These are phyloP conservation scores for Ustulina deusta DNA, from an alignment of 2,329 filamentous ascomycete species.

Conservation along the genomic window DNA sequence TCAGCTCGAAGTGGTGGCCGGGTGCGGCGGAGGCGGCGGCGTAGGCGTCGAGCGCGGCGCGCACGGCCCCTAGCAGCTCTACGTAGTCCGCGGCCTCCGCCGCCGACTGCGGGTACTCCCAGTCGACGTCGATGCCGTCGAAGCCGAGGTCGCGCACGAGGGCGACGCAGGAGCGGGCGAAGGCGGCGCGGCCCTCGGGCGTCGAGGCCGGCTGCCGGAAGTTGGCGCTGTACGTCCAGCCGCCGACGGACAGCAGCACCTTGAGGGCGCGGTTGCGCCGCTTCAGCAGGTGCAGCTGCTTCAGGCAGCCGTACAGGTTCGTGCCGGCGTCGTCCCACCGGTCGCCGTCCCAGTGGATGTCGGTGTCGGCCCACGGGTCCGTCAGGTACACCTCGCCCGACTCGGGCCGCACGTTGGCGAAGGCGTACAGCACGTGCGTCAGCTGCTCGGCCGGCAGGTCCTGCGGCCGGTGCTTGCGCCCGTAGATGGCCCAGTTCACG, in stretches of 20 bases:
- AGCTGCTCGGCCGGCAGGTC: constrained; percentile 83
- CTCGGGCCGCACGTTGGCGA: constrained; percentile 85
- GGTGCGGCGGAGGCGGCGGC: constrained; percentile 42
- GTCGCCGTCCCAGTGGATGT: constrained; percentile 79
- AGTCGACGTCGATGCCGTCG: constrained; percentile 76
- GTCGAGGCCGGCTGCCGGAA: constrained; percentile 82
- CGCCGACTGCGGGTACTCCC: constrained; percentile 72
- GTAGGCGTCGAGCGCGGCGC: constrained; percentile 70
- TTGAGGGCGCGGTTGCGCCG: constrained; percentile 84
- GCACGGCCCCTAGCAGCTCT: constrained; percentile 67
- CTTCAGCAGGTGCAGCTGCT: constrained; percentile 89
- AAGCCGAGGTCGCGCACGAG: constrained; percentile 86
- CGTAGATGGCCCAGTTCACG: constrained; percentile 89
- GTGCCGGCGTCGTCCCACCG: constrained; percentile 78
- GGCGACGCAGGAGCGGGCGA: constrained; percentile 79
- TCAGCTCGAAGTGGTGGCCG: constrained; percentile 68
- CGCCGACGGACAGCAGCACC: constrained; percentile 86
- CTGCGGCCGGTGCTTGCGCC: constrained; percentile 84
- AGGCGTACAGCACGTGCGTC: constrained; percentile 90
- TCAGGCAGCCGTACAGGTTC: constrained; percentile 89
- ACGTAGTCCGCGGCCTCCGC: constrained; percentile 70
- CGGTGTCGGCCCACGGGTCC: constrained; percentile 74
- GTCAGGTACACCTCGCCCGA: constrained; percentile 82
- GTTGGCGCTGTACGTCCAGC: constrained; percentile 91
- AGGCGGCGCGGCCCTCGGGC: constrained; percentile 73